Percentiles rank a stretch among this genome's conserved stretches.
phyloP scores from a whole-genome alignment of 345 rosid species.

The Syzygium grande region DNA sequence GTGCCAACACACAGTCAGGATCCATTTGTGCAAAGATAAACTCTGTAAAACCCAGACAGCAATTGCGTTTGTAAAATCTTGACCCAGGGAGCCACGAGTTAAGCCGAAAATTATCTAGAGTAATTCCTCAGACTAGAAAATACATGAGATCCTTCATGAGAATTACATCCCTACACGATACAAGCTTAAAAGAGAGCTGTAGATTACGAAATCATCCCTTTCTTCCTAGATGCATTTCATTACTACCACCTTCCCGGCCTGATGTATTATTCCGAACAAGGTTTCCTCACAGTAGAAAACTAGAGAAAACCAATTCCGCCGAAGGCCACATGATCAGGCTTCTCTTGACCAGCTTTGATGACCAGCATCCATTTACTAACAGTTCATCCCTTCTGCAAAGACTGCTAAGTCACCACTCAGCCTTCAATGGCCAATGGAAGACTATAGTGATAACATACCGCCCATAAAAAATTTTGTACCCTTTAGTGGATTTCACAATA shows the following conservation, averaged over 20 bases:
- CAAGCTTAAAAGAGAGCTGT: neutral
- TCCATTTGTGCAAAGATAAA: neutral
- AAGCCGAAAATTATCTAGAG: neutral
- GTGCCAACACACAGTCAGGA: neutral
- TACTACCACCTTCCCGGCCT: neutral
- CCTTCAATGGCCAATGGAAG: neutral
- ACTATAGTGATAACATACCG: neutral
- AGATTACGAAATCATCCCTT: neutral
- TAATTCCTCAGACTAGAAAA: neutral
- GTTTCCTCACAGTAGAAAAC: neutral
- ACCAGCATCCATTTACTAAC: neutral
- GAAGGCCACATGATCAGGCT: neutral
- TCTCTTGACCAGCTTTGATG: neutral
- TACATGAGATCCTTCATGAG: neutral
- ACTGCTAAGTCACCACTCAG: neutral
- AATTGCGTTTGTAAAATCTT: neutral
- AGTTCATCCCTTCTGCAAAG: neutral
- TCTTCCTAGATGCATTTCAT: neutral
- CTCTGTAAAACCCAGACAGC: neutral
- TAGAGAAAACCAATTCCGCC: neutral
- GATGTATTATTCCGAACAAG: neutral
- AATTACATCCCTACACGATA: neutral
- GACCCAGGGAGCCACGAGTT: neutral
- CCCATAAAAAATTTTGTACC: neutral
- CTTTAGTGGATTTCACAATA: neutral